Percentiles rank a stretch among this genome's conserved stretches.
phyloP scores from a whole-genome alignment of 1,139 yeast genomes.

The Geotrichum fermentans region DNA sequence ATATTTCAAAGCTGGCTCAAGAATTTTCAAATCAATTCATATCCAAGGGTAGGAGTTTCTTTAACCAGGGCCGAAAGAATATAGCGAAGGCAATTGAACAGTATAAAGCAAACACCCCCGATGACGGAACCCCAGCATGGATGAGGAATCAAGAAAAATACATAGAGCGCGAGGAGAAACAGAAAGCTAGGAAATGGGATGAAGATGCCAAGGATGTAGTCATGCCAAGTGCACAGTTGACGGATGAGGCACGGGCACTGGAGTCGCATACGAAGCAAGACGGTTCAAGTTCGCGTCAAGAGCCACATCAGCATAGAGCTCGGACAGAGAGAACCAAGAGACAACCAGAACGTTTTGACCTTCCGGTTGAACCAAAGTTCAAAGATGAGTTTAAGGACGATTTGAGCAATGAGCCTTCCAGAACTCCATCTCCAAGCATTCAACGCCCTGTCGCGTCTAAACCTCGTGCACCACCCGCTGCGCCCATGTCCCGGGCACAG shows the following conservation, averaged over 20 bases:
- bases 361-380: neutral
- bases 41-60: constrained; percentile 57
- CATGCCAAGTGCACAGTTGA: constrained; percentile 7
- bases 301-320: neutral
- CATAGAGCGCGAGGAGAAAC: constrained; percentile 15
- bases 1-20: constrained; percentile 46
- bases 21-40: constrained; percentile 62
- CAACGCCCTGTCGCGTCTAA: neutral
- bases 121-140: constrained; percentile 67
- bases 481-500: constrained; percentile 20
- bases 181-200: constrained; percentile 17
- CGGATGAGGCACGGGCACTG: constrained; percentile 20
- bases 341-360: neutral
- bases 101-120: constrained; percentile 40
- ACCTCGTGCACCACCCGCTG: neutral
- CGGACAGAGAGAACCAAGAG: neutral
- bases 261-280: constrained; percentile 13
- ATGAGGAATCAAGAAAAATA: constrained; percentile 50
- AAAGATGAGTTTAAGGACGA: constrained; percentile 20
- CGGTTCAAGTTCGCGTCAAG: neutral
- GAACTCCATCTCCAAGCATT: constrained; percentile 13
- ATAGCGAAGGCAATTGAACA: constrained; percentile 62
- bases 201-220: constrained; percentile 23
- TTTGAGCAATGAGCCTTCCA: constrained; percentile 11
- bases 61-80: constrained; percentile 57